Base-by-base conservation (phyloP, 345 rosid species). In the Bruguiera gymnorhiza region DNA sequence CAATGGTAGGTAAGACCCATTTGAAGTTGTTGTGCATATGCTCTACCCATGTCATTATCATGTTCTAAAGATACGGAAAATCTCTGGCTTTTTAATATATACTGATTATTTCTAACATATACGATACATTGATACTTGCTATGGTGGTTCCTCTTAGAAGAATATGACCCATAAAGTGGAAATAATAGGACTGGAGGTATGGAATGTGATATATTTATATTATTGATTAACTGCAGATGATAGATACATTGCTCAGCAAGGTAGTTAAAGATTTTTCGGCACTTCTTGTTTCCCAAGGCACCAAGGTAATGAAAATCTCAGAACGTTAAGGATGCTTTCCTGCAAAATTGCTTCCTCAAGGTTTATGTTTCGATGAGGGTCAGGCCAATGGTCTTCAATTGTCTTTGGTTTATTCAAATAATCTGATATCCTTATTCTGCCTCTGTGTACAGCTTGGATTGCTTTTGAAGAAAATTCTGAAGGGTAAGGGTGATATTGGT, bases 261-360 rank as follows among this genome's bases (percentile, higher is more conserved):
- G 91, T 89, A 51, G 93, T 91, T 16, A 88, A 88, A 75, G 96
- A 94, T 84, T 94, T 94, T 73, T 94, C 96, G 18, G 88, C 90
- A 23, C 67, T 87, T 66, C 83, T 91, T n/a, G 91, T 88, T 77
- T 89, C 98, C 74, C 97, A 91, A 72, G 93, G 97, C 76, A 86
- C 83, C 63, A 91, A 89, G 94, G 98, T 89, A 85, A 29, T 34
- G n/a, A 16, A 19, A n/a, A 27, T 10, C 60, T 50, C 31, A 39
- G 46, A 52, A 6, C 8, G 5, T 63, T 21, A 1, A 16, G 16
- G 15, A 27, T 15, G 51, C 26, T 27, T 24, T 56, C 30, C 18
- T 21, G 60, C 9, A 18, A 56, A 24, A 24, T n/a, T 43, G 19
- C 57, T 61, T 54, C n/a, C 1, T 18, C 19, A 8, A 39, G 60